These are phyloP conservation scores for Coemansia sp. DNA, from an alignment of 192 early-diverging fungal genomes.

Conservation along the genomic window DNA sequence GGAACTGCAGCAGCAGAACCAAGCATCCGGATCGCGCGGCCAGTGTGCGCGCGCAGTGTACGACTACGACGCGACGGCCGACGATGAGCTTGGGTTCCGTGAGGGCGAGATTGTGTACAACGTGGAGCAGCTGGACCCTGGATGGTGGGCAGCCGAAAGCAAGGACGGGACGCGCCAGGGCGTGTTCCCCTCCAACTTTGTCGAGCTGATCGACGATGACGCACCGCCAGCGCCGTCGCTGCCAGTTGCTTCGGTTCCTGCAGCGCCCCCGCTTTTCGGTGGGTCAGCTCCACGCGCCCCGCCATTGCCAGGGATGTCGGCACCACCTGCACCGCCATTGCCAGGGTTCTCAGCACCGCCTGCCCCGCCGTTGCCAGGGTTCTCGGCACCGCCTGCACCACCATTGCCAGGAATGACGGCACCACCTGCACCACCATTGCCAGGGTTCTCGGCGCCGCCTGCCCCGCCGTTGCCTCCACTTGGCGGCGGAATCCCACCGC, in stretches of 20 bases:
- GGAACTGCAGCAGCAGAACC: slow-evolving; percentile 1
- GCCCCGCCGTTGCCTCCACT: slow-evolving; percentile 11
- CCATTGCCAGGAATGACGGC: not conserved
- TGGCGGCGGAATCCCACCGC: slow-evolving; percentile 1
- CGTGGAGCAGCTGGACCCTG: slow-evolving; percentile 81
- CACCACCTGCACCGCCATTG: not conserved
- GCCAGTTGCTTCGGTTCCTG: not conserved
- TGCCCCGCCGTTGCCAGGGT: not conserved
- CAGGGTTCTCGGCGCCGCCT: slow-evolving; percentile 2
- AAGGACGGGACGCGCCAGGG: slow-evolving; percentile 71
- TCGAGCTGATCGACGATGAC: slow-evolving; percentile 54
- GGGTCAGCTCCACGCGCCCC: not conserved
- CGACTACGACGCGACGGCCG: slow-evolving; percentile 72
- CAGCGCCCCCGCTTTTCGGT: not conserved
- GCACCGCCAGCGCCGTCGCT: not conserved
- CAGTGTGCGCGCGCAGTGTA: slow-evolving; percentile 62
- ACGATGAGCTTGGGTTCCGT: slow-evolving; percentile 78
- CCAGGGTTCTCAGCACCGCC: not conserved
- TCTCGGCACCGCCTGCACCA: not conserved
- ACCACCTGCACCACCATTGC: not conserved
- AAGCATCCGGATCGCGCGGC: slow-evolving; percentile 13
- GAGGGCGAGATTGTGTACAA: slow-evolving; percentile 81
- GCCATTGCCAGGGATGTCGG: slow-evolving; percentile 4
- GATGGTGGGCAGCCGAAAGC: slow-evolving; percentile 89
- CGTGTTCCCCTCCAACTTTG: slow-evolving; percentile 79